phyloP scores from a whole-genome alignment of 2,329 filamentous ascomycete genomes.

The Pseudocercospora crystallina region DNA sequence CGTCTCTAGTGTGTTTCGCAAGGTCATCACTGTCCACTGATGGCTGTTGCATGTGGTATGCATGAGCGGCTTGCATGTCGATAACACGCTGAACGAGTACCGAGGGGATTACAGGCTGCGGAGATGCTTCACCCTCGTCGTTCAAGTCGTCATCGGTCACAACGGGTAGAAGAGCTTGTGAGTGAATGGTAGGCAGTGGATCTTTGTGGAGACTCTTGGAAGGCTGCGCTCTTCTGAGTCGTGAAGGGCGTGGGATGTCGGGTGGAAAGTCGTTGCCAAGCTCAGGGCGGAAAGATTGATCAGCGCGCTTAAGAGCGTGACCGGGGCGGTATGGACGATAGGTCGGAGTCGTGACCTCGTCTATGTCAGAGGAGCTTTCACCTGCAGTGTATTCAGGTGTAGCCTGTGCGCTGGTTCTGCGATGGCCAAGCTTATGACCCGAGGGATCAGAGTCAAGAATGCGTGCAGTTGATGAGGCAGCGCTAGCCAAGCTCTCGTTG shows the following conservation, averaged over 20 bases:
- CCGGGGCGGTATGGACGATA: slow-evolving; percentile 7
- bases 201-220: slow-evolving; percentile 28
- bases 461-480: slow-evolving; percentile 7
- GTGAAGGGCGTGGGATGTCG: background rate
- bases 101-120: too few species aligned
- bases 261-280: background rate
- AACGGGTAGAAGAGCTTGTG: slow-evolving; percentile 22
- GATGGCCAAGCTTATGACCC: background rate
- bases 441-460: background rate
- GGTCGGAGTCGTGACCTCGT: slow-evolving; percentile 27
- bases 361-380: slow-evolving; percentile 25
- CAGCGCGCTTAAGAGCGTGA: slow-evolving; percentile 1
- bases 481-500: slow-evolving; percentile 18
- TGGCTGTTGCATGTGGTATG: too few species aligned
- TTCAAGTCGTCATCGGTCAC: too few species aligned
- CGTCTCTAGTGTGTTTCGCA: background rate
- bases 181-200: slow-evolving; percentile 29
- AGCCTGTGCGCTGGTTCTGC: slow-evolving; percentile 21
- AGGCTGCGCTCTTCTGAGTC: slow-evolving; percentile 14
- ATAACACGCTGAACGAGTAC: background rate
- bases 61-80: background rate
- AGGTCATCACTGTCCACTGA: too few species aligned
- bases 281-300: background rate
- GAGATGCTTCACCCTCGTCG: too few species aligned
- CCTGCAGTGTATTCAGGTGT: slow-evolving; percentile 25